Base-by-base conservation (phyloP, 2,329 filamentous ascomycete genomes). In the Fusarium abutilonis region DNA sequence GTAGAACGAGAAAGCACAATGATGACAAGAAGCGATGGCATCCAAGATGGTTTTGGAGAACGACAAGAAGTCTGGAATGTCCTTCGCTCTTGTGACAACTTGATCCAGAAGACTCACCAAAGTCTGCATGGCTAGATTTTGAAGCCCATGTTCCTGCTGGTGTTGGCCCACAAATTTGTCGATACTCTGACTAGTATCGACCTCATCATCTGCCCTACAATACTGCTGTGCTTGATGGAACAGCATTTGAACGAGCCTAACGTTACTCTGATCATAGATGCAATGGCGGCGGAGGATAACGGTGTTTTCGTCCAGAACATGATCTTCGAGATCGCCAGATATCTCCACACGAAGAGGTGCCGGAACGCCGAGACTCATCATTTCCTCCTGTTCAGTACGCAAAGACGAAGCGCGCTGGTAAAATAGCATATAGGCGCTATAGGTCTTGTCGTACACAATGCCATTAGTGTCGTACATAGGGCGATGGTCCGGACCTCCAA, bases 351-450 rank as follows among this genome's bases (percentile, higher is more conserved):
- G 79, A n/a, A 83, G 67, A 6, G 73, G 67, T 2, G 73, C 59
- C 1, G 73, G 70, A 1, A 74, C 69, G 11, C 59, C 64, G 47
- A 78, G 72, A 11, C 42, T 42, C 13, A 36, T 31, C 66, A 86
- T 77, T 2, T 75, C 69, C 26, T 81, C 76, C 66, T 85, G 82
- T 56, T 85, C 83, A 14, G 76, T 74, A 15, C 81, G 79, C 52
- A 93, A 81, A 5, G 86, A 85, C 0, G 88, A 88, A 4, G 88
- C 85, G 44, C 95, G 87, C 74, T 97, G 91, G 74, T 99, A 99
- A 75, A 99, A 98, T 9, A 99, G 83, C 91, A 99, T 98, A 75
- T 99, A 99, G 11, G 94, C 95, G 73, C 92, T 98, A 80, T 89
- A 89, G 5, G 85, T 84, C 75, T 93, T 94, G 68, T 88, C 85